phyloP scores from a whole-genome alignment of 164 flowering plant species.

The Warburgia ugandensis region DNA sequence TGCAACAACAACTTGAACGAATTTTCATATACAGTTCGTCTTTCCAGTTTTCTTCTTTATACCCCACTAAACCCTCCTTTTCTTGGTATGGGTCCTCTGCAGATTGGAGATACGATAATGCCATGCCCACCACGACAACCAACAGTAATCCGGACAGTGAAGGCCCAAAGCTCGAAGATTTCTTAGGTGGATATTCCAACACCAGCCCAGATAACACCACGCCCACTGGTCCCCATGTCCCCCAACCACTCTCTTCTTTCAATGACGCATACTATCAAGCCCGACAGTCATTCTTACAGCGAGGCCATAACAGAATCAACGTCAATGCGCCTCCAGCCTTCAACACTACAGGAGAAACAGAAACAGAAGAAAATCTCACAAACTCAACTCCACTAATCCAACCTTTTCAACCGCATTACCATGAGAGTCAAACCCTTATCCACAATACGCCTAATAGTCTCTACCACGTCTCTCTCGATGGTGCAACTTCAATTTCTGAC shows the following conservation, averaged over 20 bases:
- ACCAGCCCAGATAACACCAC: conserved; percentile 6
- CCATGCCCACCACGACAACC: conserved; percentile 1
- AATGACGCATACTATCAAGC: conserved; percentile 20
- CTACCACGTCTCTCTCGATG: conserved; percentile 23
- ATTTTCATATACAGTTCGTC: background rate
- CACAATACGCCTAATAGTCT: conserved; percentile 9
- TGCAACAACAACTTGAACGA: no score
- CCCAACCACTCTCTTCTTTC: conserved; percentile 9
- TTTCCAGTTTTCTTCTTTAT: background rate
- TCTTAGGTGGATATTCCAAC: conserved; percentile 59
- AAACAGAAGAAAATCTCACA: conserved; percentile 13
- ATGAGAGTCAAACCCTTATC: conserved; percentile 15
- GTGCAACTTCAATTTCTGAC: conserved; percentile 38
- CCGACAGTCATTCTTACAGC: conserved; percentile 8
- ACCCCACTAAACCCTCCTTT: background rate
- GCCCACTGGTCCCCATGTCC: conserved; percentile 14
- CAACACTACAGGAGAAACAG: conserved; percentile 8
- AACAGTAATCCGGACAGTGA: conserved; percentile 23
- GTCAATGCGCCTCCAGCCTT: conserved; percentile 37
- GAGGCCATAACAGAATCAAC: conserved; percentile 31
- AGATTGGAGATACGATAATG: conserved; percentile 55
- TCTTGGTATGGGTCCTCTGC: background rate
- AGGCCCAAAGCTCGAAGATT: conserved; percentile 72
- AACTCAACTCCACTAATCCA: conserved; percentile 16
- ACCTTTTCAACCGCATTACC: conserved; percentile 10